These are phyloP conservation scores for Podospora pseudopauciseta DNA, from an alignment of 495 filamentous ascomycete genomes.

Conservation along the genomic window DNA sequence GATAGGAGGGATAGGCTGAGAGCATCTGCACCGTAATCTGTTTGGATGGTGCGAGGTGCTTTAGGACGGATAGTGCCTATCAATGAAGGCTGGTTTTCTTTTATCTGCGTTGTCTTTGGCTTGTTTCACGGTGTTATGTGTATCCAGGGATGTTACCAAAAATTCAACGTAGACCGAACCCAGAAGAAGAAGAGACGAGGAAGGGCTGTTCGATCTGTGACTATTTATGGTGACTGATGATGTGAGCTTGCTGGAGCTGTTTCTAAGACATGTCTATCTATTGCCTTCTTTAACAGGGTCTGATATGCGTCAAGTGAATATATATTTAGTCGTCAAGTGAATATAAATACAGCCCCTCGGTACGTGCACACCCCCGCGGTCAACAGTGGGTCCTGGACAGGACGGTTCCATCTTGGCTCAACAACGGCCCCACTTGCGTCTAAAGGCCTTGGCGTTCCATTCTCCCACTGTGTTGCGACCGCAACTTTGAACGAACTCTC, in stretches of 20 bases:
- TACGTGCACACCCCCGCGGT: not conserved
- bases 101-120: slow-evolving; percentile 21
- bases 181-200: slow-evolving; percentile 9
- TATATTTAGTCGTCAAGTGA: not conserved
- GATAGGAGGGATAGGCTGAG: slow-evolving; percentile 20
- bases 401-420: not conserved
- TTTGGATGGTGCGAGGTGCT: slow-evolving; percentile 33
- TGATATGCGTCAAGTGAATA: not conserved
- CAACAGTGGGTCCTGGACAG: not conserved
- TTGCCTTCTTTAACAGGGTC: not conserved
- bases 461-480: not conserved
- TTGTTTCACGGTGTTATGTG: slow-evolving; percentile 28
- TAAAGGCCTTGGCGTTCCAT: not conserved
- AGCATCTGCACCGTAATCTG: slow-evolving; percentile 29
- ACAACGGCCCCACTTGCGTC: not conserved
- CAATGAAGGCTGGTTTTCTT: slow-evolving; percentile 30
- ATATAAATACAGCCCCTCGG: not conserved
- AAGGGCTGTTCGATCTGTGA: not conserved
- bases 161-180: slow-evolving; percentile 38
- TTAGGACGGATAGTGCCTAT: slow-evolving; percentile 19
- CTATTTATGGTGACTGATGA: slow-evolving; percentile 2
- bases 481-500: not conserved
- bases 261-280: not conserved
- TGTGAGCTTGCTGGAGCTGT: not conserved
- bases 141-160: slow-evolving; percentile 33